phyloP scores from a whole-genome alignment of 257 asterid species.

The Misopates orontium region DNA sequence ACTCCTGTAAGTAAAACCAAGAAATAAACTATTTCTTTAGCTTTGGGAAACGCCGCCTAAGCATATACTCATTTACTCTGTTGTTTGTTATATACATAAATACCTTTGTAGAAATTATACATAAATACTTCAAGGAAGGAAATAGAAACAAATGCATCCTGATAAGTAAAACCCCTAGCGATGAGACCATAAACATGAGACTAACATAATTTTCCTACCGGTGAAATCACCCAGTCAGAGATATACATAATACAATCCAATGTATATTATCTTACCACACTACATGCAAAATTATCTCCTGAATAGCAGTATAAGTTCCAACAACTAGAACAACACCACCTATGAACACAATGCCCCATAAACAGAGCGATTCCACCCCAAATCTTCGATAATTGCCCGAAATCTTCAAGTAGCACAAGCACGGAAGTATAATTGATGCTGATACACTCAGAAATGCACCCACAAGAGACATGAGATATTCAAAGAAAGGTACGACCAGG shows the following conservation, averaged over 20 bases:
- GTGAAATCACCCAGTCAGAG: neutral
- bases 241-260: neutral
- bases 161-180: too few species aligned
- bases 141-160: too few species aligned
- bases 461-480: constrained; percentile 62
- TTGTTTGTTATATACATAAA: too few species aligned
- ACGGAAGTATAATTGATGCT: constrained; percentile 69
- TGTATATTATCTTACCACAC: constrained; percentile 4
- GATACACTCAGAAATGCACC: constrained; percentile 69
- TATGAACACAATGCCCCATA: constrained; percentile 46
- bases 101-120: too few species aligned
- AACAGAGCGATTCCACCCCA: constrained; percentile 35
- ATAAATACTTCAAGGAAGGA: too few species aligned
- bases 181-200: neutral
- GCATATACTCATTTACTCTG: too few species aligned
- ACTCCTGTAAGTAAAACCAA: too few species aligned
- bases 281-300: constrained; percentile 42
- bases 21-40: too few species aligned
- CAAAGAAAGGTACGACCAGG: constrained; percentile 68
- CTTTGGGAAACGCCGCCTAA: too few species aligned
- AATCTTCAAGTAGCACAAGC: constrained; percentile 78
- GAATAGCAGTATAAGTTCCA: constrained; percentile 57
- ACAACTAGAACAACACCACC: constrained; percentile 50
- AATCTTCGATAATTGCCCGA: constrained; percentile 45
- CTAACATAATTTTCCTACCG: neutral